Evolutionary conservation across 352 stramenopile genomes (phyloP), one percentile per base, ranked within the genome.

Genomic region (Phytophthora aleatoria): DNA sequence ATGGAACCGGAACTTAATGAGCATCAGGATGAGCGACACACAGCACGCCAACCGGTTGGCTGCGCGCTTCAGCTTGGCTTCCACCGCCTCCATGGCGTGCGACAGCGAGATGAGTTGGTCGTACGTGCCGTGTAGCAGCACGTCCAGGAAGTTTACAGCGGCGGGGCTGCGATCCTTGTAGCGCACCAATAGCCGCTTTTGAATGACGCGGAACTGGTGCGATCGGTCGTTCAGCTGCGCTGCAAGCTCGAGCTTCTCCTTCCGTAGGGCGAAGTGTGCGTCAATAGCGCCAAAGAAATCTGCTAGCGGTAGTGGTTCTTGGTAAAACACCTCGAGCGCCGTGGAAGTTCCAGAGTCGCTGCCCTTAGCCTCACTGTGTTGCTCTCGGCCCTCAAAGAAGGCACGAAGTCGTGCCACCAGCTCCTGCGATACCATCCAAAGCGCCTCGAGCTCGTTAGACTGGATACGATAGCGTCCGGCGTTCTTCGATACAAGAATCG

Each of bases 401-500:
- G 51, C 47, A n/a, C 71, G 70, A 31, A 97, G 76, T 7, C 90
- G 72, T 15, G 69, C 52, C 13, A 93, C 76, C 1, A 97, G 76
- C 58, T 97, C 83, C n/a, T 79, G 77, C 7, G 88, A 81, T 15
- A 96, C 70, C 66, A 96, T 76, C 77, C 78, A 93, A 1, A 96
- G 69, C 13, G 85, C 83, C 30, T 92, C 81, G 3, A 97, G 79
- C 55, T 91, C 87, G 43, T 84, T 89, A 1, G 85, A 85, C 59
- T 97, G 92, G 36, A 98, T 90, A 26, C 90, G 84, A 57, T 97
- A 97, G 11, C 89, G 73, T 8, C 89, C 90, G 0, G 80, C 85
- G 50, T 93, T 96, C 58, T 97, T 97, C n/a, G 89, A 97, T 15
- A 94, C 89, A 4, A 97, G 69, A 44, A 97, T 92, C 41, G 85